Evolutionary conservation across 306 rosid genomes (phyloP), one percentile per base, ranked within the genome.

Genomic region (Cicer pinnatifidum): DNA sequence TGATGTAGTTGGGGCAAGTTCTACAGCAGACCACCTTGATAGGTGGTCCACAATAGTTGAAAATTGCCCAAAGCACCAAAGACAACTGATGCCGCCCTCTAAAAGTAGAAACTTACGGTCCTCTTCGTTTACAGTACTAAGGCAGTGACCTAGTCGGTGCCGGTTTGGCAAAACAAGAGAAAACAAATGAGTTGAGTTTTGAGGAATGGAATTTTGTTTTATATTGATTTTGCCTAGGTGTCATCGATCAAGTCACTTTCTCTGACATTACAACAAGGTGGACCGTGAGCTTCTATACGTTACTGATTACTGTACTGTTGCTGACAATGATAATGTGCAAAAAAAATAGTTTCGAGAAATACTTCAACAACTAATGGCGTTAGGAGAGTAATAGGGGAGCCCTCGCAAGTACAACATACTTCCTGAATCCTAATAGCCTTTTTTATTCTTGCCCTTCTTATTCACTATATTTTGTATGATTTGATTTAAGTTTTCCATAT

Each of bases 301-400:
- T 69, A 38, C 74, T 48, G 52, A 80, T 75, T 56, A 63, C 71
- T 51, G 9, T 63, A 62, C 53, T 69, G 45, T 40, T 75, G 56
- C 48, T 60, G 64, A 70, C 45, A 35, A 64, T 38, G 71, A 73
- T 40, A 16, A 38, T 50, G 52, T 62, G 69, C 38, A 47, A 60
- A 51, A 65, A 72, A 71, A 43, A 52, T 56, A 78, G 75, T 74
- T 53, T 33, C 56, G 46, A 57, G 43, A 78, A 20, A 65, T 63
- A 73, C 72, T 74, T 63, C 7, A 48, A 61, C 63, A 44, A 6
- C 23, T 60, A 41, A 40, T 63, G 53, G 57, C 6, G 9, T 40
- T 9, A 13, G 43, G 20, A 6, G 12, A 69, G 13, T 51, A 39
- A 66, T 10, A 48, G 35, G 45, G 68, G 28, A 75, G 17, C 35